Evolutionary conservation across 2,329 filamentous ascomycete species (phyloP).

Genomic region (Juglanconis oblonga): DNA sequence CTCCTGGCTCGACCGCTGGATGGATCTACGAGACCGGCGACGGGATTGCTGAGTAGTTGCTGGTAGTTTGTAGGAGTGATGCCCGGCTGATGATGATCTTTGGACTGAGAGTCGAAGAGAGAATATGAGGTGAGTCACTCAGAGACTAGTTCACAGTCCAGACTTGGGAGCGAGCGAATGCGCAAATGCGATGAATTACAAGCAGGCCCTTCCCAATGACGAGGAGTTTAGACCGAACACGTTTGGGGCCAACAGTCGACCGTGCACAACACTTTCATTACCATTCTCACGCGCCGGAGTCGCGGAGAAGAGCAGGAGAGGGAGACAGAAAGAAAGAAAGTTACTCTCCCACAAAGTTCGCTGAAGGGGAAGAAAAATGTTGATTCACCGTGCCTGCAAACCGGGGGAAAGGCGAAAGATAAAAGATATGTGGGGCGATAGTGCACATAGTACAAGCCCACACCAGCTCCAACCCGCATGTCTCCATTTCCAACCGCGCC

Average conservation of each 20-base stretch:
- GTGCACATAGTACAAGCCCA: not conserved
- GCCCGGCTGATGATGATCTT: not conserved
- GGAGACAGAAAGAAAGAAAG: not conserved
- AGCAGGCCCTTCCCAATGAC: not conserved
- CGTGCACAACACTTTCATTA: not conserved
- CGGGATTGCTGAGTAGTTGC: not conserved
- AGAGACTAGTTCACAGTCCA: not conserved
- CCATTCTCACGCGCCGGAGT: not conserved
- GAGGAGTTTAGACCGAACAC: not conserved
- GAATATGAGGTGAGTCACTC: not conserved
- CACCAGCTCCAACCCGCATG: not conserved
- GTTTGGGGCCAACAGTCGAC: not conserved
- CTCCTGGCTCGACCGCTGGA: not conserved
- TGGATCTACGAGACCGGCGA: not conserved
- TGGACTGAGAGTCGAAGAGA: not conserved
- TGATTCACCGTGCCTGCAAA: not conserved
- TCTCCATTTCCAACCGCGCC: slow-evolving; percentile 4
- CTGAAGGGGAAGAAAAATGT: not conserved
- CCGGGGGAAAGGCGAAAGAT: not conserved
- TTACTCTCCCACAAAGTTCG: not conserved
- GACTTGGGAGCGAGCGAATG: not conserved
- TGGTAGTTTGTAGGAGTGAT: too few relatives aligned
- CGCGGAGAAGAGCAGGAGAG: not conserved
- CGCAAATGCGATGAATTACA: not conserved
- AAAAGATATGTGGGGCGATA: not conserved